A percentile compares a stretch with the other conserved stretches of the same genome.
Conservation (phyloP, 2,329 filamentous ascomycete genomes). For the Blastomyces emzantsi region DNA sequence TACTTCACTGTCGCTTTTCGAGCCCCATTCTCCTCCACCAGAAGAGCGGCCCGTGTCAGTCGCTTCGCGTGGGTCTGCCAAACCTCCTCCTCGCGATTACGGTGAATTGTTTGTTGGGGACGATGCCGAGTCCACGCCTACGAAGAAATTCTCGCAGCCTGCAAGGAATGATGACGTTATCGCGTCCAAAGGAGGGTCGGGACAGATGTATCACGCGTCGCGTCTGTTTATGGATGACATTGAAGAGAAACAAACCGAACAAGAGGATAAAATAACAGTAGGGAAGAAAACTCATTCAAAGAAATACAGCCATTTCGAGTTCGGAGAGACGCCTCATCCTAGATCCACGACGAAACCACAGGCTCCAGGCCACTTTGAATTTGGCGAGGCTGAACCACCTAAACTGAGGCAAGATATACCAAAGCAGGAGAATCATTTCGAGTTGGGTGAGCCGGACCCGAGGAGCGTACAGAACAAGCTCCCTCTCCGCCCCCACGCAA, state of each 20-base stretch:
- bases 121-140: conserved; percentile 25
- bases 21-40: conserved; percentile 52
- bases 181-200: conserved; percentile 41
- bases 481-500: conserved; percentile 12
- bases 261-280: conserved; percentile 23
- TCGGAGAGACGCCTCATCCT: conserved; percentile 43
- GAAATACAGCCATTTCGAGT: conserved; percentile 81
- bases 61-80: conserved; percentile 58
- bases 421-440: conserved; percentile 64
- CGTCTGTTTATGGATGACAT: conserved; percentile 43
- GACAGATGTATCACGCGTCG: conserved; percentile 45
- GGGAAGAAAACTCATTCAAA: conserved; percentile 57
- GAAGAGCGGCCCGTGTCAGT: conserved; percentile 46
- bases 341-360: conserved; percentile 5
- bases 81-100: conserved; percentile 57
- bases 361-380: conserved; percentile 12
- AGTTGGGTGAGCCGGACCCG: conserved; percentile 12
- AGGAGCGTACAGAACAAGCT: not conserved
- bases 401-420: not conserved
- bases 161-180: conserved; percentile 14
- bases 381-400: conserved; percentile 6
- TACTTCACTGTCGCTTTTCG: conserved; percentile 65
- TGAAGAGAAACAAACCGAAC: conserved; percentile 45
- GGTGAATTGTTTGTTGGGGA: conserved; percentile 58
- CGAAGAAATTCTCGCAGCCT: conserved; percentile 10